Evolutionary conservation across 106 monocot genomes (phyloP), one percentile per base, ranked within the genome.

Genomic region (Apostasia ramifera): DNA sequence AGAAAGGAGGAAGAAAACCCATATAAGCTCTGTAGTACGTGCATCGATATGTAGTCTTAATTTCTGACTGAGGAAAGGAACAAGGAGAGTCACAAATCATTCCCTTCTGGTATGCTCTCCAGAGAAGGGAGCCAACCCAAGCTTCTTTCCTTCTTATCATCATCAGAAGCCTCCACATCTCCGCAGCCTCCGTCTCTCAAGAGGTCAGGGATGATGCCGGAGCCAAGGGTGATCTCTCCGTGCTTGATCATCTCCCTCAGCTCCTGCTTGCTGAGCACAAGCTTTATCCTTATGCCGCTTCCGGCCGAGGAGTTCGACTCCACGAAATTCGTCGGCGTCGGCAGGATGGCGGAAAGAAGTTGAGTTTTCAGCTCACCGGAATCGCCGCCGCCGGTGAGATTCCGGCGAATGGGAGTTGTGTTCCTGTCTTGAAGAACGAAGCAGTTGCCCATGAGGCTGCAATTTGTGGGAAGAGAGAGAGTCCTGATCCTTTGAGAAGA

Each of bases 81-180:
- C 8, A 52, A 47, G 49, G 6, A 66, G 53, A 64, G 12, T 3
- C 15, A 72, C 49, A 56, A 44, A 76, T 66, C 73, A 66, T 61
- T 74, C 56, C 62, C 82, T 76, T 91, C 91, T 55, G 84, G 79
- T 75, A 91, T 91, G 70, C 87, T 84, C 48, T 84, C 80, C 51
- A 91, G 49, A 60, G 67, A 59, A 53, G 87, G 87, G 14, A 71
- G 74, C 91, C 91, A 91, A 3, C 63, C 78, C 10, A 56, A 47
- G 61, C 66, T 66, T 13, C 51, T 56, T n/a, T 61, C 6, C 41
- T 70, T 44, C 39, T 51, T 52, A 42, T 39, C 44, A 26, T 26
- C 26, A 26, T 26, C 26, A 26, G 26, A 26, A 14, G 55, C n/a
- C 13, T 4, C 53, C 43, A 13, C 40, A 26, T 59, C 9, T 11